A percentile compares a stretch with the other conserved stretches of the same genome.
Evolutionary conservation across 768 basidiomycete species (phyloP).

Genomic region (Lactarius hengduanensis): DNA sequence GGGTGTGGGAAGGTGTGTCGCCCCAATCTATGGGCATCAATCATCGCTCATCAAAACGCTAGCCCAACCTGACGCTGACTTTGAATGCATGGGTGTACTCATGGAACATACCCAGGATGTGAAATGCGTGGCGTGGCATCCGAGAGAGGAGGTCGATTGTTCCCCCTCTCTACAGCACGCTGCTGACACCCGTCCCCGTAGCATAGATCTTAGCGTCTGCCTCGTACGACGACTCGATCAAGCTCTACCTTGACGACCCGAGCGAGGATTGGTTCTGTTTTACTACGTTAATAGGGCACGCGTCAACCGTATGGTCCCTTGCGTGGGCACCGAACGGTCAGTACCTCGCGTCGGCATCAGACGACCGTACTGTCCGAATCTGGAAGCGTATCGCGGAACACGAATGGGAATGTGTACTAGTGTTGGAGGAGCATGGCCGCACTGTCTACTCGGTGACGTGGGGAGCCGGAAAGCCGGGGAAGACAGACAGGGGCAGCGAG

Average conservation of each 20-base stretch:
- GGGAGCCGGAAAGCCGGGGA: constrained; percentile 43
- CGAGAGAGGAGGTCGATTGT: constrained; percentile 71
- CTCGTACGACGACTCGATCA: constrained; percentile 96
- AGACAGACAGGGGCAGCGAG: constrained; percentile 33
- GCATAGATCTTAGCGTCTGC: constrained; percentile 89
- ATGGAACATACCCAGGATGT: constrained; percentile 99
- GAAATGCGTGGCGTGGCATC: constrained; percentile 94
- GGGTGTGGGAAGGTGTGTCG: constrained; percentile 93
- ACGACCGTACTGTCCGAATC: constrained; percentile 78
- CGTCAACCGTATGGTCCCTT: constrained; percentile 89
- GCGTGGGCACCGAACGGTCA: constrained; percentile 73
- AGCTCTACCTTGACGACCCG: constrained; percentile 90
- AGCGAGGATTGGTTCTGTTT: constrained; percentile 94
- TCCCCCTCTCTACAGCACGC: constrained; percentile 7
- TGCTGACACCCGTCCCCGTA: constrained; percentile 29
- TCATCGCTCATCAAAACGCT: constrained; percentile 11
- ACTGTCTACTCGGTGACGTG: constrained; percentile 82
- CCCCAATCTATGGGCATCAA: not conserved
- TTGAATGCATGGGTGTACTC: constrained; percentile 90
- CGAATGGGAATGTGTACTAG: constrained; percentile 60
- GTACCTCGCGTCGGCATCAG: constrained; percentile 86
- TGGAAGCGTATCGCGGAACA: constrained; percentile 71
- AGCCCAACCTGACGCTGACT: constrained; percentile 92
- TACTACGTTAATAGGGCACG: constrained; percentile 74
- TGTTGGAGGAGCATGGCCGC: constrained; percentile 65